Percentiles rank a stretch among this genome's conserved stretches.
Evolutionary conservation across 345 rosid species (phyloP).

Genomic region (Diplotaxis tenuifolia): DNA sequence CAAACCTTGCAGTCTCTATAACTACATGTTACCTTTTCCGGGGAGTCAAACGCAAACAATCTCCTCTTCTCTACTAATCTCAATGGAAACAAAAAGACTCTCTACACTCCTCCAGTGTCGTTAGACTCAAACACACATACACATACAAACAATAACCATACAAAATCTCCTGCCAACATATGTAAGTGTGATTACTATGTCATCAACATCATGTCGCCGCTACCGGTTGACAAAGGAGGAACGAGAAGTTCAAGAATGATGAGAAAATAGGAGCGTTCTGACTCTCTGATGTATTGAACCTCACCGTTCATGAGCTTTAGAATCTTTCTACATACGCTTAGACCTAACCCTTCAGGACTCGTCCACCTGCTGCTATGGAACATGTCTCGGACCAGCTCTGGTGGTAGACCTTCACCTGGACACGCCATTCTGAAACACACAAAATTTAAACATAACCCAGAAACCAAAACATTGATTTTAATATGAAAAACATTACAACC

Average conservation of each 20-base stretch:
- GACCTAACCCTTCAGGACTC: slow-evolving; percentile 84
- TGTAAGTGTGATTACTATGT: slow-evolving; percentile 15
- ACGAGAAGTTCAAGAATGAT: slow-evolving; percentile 68
- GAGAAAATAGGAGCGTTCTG: slow-evolving; percentile 79
- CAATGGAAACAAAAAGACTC: slow-evolving; percentile 14
- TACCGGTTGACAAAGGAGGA: slow-evolving; percentile 29
- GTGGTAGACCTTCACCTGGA: slow-evolving; percentile 57
- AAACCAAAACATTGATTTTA: neutral
- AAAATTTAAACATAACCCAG: neutral
- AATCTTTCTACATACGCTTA: slow-evolving; percentile 90
- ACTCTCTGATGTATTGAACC: slow-evolving; percentile 86
- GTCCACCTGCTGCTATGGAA: slow-evolving; percentile 75
- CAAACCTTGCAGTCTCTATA: slow-evolving; percentile 5
- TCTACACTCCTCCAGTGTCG: slow-evolving; percentile 14
- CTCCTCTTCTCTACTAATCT: slow-evolving; percentile 20
- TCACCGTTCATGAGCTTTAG: slow-evolving; percentile 88
- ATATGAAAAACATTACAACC: neutral
- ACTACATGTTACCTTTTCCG: slow-evolving; percentile 25
- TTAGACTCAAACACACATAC: neutral
- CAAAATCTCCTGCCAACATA: slow-evolving; percentile 6
- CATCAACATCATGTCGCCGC: slow-evolving; percentile 32
- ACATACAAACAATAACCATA: neutral
- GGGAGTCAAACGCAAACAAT: slow-evolving; percentile 3
- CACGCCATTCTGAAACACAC: slow-evolving; percentile 72
- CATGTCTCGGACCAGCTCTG: slow-evolving; percentile 91